Percentiles rank a stretch among this genome's conserved stretches.
These are phyloP conservation scores for Tolypocladium tundrense DNA, from an alignment of 2,329 filamentous ascomycete species.

Conservation along the genomic window DNA sequence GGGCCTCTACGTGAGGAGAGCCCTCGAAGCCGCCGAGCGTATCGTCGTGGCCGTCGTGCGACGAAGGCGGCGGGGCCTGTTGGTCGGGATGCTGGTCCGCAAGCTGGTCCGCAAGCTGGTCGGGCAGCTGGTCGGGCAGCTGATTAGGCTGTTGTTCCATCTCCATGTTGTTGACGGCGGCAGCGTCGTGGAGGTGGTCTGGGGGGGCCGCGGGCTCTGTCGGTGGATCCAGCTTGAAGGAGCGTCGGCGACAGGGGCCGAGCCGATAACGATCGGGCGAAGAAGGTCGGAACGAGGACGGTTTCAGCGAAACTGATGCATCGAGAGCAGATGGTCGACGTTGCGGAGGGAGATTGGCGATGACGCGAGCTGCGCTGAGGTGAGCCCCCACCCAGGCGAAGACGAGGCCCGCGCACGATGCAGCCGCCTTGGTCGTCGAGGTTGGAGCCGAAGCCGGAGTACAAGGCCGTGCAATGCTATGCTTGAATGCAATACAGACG, in stretches of 20 bases:
- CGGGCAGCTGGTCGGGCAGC: neutral
- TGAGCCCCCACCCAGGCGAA: neutral
- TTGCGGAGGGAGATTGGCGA: neutral
- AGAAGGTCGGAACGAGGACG: neutral
- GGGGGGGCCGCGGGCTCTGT: slow-evolving; percentile 18
- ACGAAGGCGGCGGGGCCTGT: slow-evolving; percentile 5
- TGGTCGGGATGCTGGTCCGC: neutral
- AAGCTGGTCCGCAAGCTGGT: neutral
- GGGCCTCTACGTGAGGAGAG: slow-evolving; percentile 28
- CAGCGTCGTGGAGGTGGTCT: slow-evolving; percentile 13
- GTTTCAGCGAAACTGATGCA: neutral
- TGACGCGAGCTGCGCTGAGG: neutral
- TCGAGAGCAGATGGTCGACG: neutral
- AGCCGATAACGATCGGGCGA: neutral
- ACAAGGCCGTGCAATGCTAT: neutral
- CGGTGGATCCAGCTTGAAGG: slow-evolving; percentile 41
- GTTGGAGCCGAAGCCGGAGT: neutral
- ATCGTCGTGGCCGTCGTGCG: slow-evolving; percentile 35
- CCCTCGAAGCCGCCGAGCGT: slow-evolving; percentile 39
- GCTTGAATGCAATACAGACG: neutral
- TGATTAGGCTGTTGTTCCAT: slow-evolving; percentile 11
- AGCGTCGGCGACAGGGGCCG: neutral
- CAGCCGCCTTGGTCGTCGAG: neutral
- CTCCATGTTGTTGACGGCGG: slow-evolving; percentile 43
- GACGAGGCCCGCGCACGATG: neutral